phyloP scores from a whole-genome alignment of 352 stramenopile genomes.

The Peronospora farinosa region DNA sequence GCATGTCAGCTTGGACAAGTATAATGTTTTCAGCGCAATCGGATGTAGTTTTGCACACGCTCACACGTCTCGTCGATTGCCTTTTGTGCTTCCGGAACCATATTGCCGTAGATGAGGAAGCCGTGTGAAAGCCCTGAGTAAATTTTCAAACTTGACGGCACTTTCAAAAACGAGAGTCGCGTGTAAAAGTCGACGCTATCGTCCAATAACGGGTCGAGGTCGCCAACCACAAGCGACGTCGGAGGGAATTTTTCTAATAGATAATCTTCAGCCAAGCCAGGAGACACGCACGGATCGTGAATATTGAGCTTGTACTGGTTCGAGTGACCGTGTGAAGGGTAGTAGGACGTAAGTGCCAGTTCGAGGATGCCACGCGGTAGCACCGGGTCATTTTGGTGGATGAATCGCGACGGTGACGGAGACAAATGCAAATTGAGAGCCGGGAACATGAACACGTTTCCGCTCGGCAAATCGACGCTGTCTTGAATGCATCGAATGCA shows the following conservation, averaged over 20 bases:
- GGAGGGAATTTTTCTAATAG: constrained; percentile 74
- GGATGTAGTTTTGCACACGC: constrained; percentile 62
- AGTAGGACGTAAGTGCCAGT: constrained; percentile 79
- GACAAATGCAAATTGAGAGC: constrained; percentile 85
- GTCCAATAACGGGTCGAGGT: constrained; percentile 81
- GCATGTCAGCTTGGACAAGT: too few species aligned
- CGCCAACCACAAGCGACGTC: constrained; percentile 78
- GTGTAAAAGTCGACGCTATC: constrained; percentile 89
- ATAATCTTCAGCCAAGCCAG: constrained; percentile 66
- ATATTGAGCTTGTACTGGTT: constrained; percentile 88
- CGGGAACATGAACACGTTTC: constrained; percentile 87
- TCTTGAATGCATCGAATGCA: constrained; percentile 83
- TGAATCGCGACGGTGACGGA: constrained; percentile 78
- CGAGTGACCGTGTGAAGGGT: constrained; percentile 71
- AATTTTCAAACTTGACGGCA: constrained; percentile 78
- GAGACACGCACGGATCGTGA: constrained; percentile 82
- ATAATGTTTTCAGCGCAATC: constrained; percentile 14
- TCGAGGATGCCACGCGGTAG: constrained; percentile 76
- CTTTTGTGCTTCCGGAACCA: constrained; percentile 70
- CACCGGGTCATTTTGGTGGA: constrained; percentile 85
- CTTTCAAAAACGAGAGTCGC: constrained; percentile 68
- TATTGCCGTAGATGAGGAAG: constrained; percentile 82
- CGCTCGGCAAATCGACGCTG: constrained; percentile 54
- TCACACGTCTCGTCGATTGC: constrained; percentile 81
- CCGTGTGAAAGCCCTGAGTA: constrained; percentile 78